Evolutionary conservation across 129 eudicot genomes (phyloP).

Genomic region (Centrapalus pauciflorus): DNA sequence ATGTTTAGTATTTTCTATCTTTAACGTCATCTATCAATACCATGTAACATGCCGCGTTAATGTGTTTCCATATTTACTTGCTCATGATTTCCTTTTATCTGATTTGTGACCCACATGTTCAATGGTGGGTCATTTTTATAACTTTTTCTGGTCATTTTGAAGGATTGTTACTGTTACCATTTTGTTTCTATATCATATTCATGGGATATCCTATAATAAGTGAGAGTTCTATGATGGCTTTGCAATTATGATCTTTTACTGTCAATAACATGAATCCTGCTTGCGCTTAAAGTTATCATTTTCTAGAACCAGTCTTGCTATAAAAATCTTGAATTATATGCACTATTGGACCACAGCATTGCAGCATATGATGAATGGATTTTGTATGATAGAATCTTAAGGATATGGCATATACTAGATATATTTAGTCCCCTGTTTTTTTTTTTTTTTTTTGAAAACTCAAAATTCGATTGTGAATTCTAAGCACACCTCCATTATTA

Average conservation of each 20-base stretch:
- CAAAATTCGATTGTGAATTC: too few relatives aligned
- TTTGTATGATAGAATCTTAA: background rate
- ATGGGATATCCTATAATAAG: slow-evolving; percentile 3
- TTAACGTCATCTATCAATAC: too few relatives aligned
- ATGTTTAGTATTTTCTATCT: too few relatives aligned
- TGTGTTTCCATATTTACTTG: background rate
- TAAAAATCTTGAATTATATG: background rate
- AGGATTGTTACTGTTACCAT: background rate
- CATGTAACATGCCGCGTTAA: too few relatives aligned
- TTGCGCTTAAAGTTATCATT: background rate
- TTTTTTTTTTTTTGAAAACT: too few relatives aligned
- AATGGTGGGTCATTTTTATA: slow-evolving; percentile 2
- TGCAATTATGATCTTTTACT: background rate
- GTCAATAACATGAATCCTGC: background rate
- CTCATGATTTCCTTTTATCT: background rate
- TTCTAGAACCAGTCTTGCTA: background rate
- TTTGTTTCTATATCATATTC: background rate
- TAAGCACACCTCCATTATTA: too few relatives aligned
- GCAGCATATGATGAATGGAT: background rate
- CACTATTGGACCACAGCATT: background rate
- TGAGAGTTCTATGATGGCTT: slow-evolving; percentile 1
- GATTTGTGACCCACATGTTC: background rate
- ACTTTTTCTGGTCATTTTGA: background rate
- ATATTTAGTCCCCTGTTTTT: too few relatives aligned
- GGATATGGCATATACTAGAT: too few relatives aligned